These are phyloP conservation scores for Bipolaris zeicola DNA, from an alignment of 2,329 filamentous ascomycete species.

Conservation along the genomic window DNA sequence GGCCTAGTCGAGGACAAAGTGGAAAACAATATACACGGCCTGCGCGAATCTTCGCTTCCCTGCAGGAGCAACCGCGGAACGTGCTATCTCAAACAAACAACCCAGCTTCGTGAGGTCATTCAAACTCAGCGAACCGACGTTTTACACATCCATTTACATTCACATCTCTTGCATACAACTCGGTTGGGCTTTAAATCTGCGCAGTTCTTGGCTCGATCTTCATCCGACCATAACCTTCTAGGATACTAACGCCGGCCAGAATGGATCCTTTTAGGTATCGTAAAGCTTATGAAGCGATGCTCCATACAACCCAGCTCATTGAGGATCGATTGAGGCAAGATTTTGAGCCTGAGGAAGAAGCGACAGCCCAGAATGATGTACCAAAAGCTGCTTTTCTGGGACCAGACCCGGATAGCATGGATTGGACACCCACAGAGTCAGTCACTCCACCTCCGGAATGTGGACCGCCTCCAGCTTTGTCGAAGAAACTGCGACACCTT, in stretches of 20 bases:
- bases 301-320: conserved; percentile 43
- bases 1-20: conserved; percentile 16
- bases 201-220: not conserved
- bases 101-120: conserved; percentile 16
- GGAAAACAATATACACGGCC: conserved; percentile 5
- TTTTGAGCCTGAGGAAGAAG: conserved; percentile 12
- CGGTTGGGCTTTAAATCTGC: not conserved
- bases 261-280: conserved; percentile 48
- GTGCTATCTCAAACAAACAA: conserved; percentile 11
- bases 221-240: conserved; percentile 6
- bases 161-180: conserved; percentile 9
- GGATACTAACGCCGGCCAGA: conserved; percentile 27
- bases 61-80: conserved; percentile 3
- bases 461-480: conserved; percentile 36
- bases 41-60: conserved; percentile 5
- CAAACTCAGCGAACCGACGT: not conserved
- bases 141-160: not conserved
- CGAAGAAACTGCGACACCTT: conserved; percentile 40
- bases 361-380: conserved; percentile 9
- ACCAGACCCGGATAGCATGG: conserved; percentile 47
- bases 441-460: conserved; percentile 37
- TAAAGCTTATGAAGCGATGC: conserved; percentile 47
- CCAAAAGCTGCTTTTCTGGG: conserved; percentile 25
- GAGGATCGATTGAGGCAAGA: conserved; percentile 39
- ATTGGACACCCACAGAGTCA: conserved; percentile 45